phyloP scores from a whole-genome alignment of 2,329 filamentous ascomycete genomes.

The Beauveria caledonica region DNA sequence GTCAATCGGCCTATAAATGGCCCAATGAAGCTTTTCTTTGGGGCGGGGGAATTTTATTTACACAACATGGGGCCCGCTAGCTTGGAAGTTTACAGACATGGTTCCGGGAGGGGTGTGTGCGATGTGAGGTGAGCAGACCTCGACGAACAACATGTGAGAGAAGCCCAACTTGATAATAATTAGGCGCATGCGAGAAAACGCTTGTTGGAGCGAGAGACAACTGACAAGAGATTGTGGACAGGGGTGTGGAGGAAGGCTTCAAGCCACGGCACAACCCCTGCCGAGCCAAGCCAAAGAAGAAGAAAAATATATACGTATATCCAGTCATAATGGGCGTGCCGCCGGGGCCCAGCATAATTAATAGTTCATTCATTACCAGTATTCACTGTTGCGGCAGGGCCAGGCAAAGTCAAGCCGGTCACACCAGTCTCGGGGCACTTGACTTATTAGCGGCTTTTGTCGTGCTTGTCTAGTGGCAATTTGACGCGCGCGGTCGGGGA shows the following conservation, averaged over 20 bases:
- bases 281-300: too few species aligned
- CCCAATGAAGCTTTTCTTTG: background rate
- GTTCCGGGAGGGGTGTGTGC: background rate
- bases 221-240: background rate
- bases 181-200: background rate
- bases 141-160: background rate
- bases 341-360: background rate
- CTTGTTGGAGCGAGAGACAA: background rate
- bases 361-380: too few species aligned
- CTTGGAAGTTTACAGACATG: background rate
- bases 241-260: background rate
- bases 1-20: too few species aligned
- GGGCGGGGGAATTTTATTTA: background rate
- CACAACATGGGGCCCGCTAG: background rate
- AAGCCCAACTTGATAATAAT: too few species aligned
- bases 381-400: too few species aligned
- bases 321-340: slow-evolving; percentile 2
- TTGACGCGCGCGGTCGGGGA: slow-evolving; percentile 7
- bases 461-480: background rate
- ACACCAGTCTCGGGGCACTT: too few species aligned
- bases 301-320: background rate
- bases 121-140: background rate
- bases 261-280: slow-evolving; percentile 1
- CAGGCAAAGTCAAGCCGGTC: too few species aligned
- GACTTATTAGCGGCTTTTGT: background rate